Conservation (phyloP, 345 rosid species). For the Eutrema heterophyllum region DNA sequence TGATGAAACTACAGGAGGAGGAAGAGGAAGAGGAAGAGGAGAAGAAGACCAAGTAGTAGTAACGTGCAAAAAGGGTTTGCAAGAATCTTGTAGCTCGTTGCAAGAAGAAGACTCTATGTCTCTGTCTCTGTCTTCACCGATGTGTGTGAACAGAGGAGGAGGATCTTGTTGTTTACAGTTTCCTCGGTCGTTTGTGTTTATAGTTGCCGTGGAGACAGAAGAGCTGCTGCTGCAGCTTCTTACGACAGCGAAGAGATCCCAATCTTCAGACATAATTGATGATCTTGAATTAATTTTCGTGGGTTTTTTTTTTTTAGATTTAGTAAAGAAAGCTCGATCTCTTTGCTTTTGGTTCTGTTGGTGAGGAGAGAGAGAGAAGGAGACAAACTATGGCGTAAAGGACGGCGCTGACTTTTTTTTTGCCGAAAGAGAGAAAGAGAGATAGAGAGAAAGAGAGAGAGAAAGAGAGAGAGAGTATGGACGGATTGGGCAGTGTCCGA, state of each 20-base stretch:
- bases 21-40: slow-evolving; percentile 13
- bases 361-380: slow-evolving; percentile 28
- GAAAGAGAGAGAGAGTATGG: slow-evolving; percentile 26
- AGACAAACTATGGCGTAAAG: slow-evolving; percentile 32
- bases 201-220: neutral
- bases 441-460: slow-evolving; percentile 32
- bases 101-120: slow-evolving; percentile 21
- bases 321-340: slow-evolving; percentile 24
- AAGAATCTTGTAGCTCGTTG: slow-evolving; percentile 55
- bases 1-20: neutral
- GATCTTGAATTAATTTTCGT: neutral
- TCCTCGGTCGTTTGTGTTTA: slow-evolving; percentile 29
- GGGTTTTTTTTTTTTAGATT: neutral
- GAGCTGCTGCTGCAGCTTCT: slow-evolving; percentile 65
- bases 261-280: slow-evolving; percentile 43
- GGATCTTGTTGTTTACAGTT: slow-evolving; percentile 31
- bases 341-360: slow-evolving; percentile 1
- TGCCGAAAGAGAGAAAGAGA: slow-evolving; percentile 33
- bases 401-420: slow-evolving; percentile 79
- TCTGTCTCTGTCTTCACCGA: slow-evolving; percentile 21
- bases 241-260: slow-evolving; percentile 86
- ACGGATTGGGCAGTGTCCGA: neutral
- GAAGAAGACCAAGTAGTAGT: slow-evolving; percentile 24
- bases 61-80: slow-evolving; percentile 45
- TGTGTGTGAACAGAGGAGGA: slow-evolving; percentile 26